Conservation (phyloP, 306 rosid species). For the Pterocarpus santalinus region DNA sequence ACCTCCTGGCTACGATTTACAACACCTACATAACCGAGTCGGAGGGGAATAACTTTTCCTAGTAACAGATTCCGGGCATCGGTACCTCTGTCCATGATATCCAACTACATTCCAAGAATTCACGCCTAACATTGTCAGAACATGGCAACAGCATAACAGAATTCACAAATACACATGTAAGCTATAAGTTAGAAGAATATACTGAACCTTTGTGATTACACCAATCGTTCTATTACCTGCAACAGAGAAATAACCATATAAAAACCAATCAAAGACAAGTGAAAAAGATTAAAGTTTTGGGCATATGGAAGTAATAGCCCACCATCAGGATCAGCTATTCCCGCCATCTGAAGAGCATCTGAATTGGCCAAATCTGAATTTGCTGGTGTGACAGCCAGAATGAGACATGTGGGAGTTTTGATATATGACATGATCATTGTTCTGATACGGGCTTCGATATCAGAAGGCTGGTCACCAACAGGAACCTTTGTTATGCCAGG, state of each 20-base stretch:
- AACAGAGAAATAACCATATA: constrained; percentile 42
- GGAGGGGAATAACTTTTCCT: constrained; percentile 96
- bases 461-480: constrained; percentile 98
- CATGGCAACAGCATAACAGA: constrained; percentile 36
- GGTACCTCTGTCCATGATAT: constrained; percentile 99
- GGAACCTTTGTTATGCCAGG: constrained; percentile 99
- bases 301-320: constrained; percentile 45
- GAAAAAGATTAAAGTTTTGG: constrained; percentile 31
- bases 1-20: constrained; percentile 99
- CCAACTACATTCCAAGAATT: constrained; percentile 66
- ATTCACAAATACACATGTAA: neutral
- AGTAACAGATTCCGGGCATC: constrained; percentile 96
- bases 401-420: constrained; percentile 85
- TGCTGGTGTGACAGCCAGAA: constrained; percentile 97
- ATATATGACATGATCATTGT: constrained; percentile 98
- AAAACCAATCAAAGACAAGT: constrained; percentile 9
- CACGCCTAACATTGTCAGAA: constrained; percentile 49
- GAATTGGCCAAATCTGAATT: constrained; percentile 99
- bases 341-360: constrained; percentile 99
- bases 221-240: constrained; percentile 97
- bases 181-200: constrained; percentile 33
- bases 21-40: constrained; percentile 97
- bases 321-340: constrained; percentile 99
- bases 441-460: constrained; percentile 94
- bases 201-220: constrained; percentile 86